Evolutionary conservation across 208 protist species (phyloP).

Genomic region (Leishmania major): DNA sequence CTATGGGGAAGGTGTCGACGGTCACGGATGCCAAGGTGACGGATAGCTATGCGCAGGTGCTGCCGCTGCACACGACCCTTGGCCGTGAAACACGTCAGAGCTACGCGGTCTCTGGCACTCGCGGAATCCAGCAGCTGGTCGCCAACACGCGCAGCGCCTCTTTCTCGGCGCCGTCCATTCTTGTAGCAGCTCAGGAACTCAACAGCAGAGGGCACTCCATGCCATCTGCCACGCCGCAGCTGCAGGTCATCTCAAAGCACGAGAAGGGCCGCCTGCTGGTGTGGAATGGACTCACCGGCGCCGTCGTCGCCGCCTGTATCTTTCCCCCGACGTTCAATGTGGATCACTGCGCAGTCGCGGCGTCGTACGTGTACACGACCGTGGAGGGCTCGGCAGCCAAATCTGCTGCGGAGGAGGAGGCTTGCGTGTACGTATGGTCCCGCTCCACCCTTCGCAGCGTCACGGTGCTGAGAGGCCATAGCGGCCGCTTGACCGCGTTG

Average conservation of each 20-base stretch:
- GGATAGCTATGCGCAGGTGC: conserved; percentile 20
- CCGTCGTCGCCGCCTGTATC: conserved; percentile 45
- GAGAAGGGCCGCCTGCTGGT: conserved; percentile 67
- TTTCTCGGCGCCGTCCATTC: not conserved
- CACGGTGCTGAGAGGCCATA: conserved; percentile 55
- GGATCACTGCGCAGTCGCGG: conserved; percentile 54
- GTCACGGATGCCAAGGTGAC: not conserved
- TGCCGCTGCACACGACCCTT: not conserved
- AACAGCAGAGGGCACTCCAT: not conserved
- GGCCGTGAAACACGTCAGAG: not conserved
- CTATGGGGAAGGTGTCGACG: not conserved
- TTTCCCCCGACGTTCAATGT: conserved; percentile 56
- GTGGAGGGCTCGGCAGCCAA: conserved; percentile 45
- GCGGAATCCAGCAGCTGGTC: conserved; percentile 31
- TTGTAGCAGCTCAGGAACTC: not conserved
- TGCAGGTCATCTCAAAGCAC: conserved; percentile 53
- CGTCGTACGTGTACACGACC: conserved; percentile 51
- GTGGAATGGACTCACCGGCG: conserved; percentile 56
- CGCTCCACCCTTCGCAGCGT: conserved; percentile 42
- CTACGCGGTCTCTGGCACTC: conserved; percentile 22
- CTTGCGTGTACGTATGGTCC: conserved; percentile 72
- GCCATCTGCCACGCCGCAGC: not conserved
- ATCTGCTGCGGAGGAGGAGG: conserved; percentile 52
- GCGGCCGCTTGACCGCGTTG: conserved; percentile 61
- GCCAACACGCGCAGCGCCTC: conserved; percentile 14